These are phyloP conservation scores for Metarhizium anisopliae DNA, from an alignment of 2,329 filamentous ascomycete species.

Conservation along the genomic window DNA sequence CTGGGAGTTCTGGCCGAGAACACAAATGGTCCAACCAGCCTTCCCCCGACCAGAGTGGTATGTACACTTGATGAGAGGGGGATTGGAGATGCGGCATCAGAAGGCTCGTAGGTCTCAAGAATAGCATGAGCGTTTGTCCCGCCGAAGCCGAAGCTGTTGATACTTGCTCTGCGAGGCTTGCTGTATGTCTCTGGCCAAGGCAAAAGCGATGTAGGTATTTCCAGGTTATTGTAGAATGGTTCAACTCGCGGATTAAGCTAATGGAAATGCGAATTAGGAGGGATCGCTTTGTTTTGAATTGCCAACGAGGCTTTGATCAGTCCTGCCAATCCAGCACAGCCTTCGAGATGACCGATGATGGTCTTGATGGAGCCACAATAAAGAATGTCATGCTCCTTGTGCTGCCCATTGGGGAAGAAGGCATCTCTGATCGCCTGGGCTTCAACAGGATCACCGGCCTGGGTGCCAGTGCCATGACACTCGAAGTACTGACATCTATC, in stretches of 20 bases:
- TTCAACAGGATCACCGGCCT: slow-evolving; percentile 38
- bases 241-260: slow-evolving; percentile 17
- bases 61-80: too few relatives aligned
- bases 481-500: slow-evolving; percentile 33
- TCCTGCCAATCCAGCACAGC: slow-evolving; percentile 16
- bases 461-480: slow-evolving; percentile 32
- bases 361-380: slow-evolving; percentile 18
- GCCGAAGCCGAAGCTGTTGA: slow-evolving; percentile 42
- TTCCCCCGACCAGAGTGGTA: too few relatives aligned
- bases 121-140: slow-evolving; percentile 39
- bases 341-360: slow-evolving; percentile 18
- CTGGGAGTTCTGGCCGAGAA: too few relatives aligned
- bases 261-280: slow-evolving; percentile 23
- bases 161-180: slow-evolving; percentile 26
- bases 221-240: slow-evolving; percentile 14
- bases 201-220: slow-evolving; percentile 11
- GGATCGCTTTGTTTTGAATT: slow-evolving; percentile 13
- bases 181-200: slow-evolving; percentile 12
- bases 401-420: slow-evolving; percentile 18
- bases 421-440: slow-evolving; percentile 26
- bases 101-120: slow-evolving; percentile 12
- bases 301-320: slow-evolving; percentile 11
- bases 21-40: too few relatives aligned
- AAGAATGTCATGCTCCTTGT: not conserved
- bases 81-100: not conserved